phyloP scores from a whole-genome alignment of 345 rosid genomes.

The Iberis pinnata region DNA sequence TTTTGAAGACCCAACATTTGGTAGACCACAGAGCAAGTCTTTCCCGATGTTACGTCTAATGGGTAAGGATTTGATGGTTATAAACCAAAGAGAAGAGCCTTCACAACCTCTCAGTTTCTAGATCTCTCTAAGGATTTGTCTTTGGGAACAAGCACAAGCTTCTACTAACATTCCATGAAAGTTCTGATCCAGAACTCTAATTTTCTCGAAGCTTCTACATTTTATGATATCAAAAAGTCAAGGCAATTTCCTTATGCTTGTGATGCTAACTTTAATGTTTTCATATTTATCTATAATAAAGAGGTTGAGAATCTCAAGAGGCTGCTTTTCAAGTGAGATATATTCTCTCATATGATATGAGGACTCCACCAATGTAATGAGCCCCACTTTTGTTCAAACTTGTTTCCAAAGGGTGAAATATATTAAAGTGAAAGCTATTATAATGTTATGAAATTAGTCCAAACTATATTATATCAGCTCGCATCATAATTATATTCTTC shows the following conservation, averaged over 20 bases:
- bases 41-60: conserved; percentile 74
- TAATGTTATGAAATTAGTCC: too few relatives aligned
- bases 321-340: conserved; percentile 14
- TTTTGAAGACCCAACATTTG: conserved; percentile 15
- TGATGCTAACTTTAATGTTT: conserved; percentile 3
- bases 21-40: conserved; percentile 21
- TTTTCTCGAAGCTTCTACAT: conserved; percentile 1
- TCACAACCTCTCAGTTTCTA: conserved; percentile 19
- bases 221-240: conserved; percentile 9
- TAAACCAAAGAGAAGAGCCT: conserved; percentile 55
- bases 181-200: conserved; percentile 12
- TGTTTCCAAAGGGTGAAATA: conserved; percentile 6
- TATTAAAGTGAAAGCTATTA: background rate
- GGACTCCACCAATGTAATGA: conserved; percentile 21
- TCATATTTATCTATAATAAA: conserved; percentile 9
- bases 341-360: conserved; percentile 16
- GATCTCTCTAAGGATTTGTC: conserved; percentile 16
- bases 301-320: conserved; percentile 21
- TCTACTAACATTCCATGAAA: conserved; percentile 22
- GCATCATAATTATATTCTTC: conserved; percentile 4
- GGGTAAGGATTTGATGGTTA: conserved; percentile 94
- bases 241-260: conserved; percentile 9
- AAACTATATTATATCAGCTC: conserved; percentile 2
- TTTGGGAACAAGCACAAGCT: conserved; percentile 8
- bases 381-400: conserved; percentile 17